Conservation (phyloP, 257 asterid genomes). For the Salvia splendens region DNA sequence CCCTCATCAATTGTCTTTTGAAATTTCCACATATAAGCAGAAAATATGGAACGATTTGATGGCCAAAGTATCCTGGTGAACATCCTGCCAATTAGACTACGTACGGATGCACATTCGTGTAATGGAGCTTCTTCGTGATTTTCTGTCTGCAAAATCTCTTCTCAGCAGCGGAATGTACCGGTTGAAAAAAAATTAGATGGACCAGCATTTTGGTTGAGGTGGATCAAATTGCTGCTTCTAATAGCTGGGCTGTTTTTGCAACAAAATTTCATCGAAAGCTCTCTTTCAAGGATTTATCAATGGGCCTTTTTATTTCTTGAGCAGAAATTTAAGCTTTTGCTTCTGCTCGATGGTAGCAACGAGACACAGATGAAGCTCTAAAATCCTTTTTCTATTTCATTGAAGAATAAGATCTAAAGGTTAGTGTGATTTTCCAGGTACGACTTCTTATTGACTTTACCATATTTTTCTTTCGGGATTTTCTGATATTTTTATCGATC, state of each 20-base stretch:
- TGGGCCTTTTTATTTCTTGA: slow-evolving; percentile 24
- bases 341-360: slow-evolving; percentile 37
- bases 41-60: not conserved
- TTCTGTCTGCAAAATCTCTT: not conserved
- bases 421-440: slow-evolving; percentile 41
- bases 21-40: slow-evolving; percentile 19
- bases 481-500: no score
- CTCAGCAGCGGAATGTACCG: not conserved
- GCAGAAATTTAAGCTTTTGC: slow-evolving; percentile 21
- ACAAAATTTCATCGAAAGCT: not conserved
- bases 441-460: not conserved
- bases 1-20: not conserved
- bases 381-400: no score
- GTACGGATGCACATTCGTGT: slow-evolving; percentile 22
- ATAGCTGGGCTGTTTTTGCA: slow-evolving; percentile 1
- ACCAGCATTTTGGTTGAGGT: not conserved
- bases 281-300: slow-evolving; percentile 18
- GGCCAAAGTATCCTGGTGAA: not conserved
- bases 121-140: not conserved
- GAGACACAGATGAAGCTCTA: no score
- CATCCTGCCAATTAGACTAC: not conserved
- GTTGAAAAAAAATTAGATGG: not conserved
- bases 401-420: slow-evolving; percentile 54
- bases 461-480: no score
- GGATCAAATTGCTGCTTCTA: not conserved